Evolutionary conservation across 805 yeast species (phyloP), one percentile per base, ranked within the genome.

Genomic region (Wickerhamomyces chaumierensis): DNA sequence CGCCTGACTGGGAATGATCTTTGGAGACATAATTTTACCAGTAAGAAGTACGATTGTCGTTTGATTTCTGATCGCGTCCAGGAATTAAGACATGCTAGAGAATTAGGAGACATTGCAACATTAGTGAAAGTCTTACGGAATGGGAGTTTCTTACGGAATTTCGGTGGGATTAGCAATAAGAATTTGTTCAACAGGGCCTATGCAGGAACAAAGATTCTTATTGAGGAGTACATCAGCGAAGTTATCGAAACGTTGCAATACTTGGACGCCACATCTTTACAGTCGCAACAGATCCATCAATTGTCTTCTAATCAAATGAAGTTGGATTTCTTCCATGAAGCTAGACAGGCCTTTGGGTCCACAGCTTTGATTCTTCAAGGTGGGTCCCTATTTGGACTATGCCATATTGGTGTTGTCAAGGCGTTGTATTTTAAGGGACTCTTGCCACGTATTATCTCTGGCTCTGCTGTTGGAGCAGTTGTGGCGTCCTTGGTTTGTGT

Each of bases 361-460:
- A 86, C 97, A 0, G 96, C 96, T 0, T 65, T 92, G 40, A 74
- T 90, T 31, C 63, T 92, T 19, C 96, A 92, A 59, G 98, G 98
- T 21, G 97, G 98, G 2, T 82, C 96, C 0, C 62, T 92, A 18
- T 92, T 90, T 62, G 97, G 98, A 0, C 63, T 92, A 44, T 88
- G 95, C 51, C 98, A 92, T 57, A 55, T 92, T 28, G 98, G 98
- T 2, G 95, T 88, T 1, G 83, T 90, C 8, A 81, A 81, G 45
- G 90, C 92, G 0, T 64, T 92, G n/a, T 73, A 80, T 43, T 70
- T 71, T 46, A 77, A 81, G 45, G 80, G 82, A 1, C 61, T 88
- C 31, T 63, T 92, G 37, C 98, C 98, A 0, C 63, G 81, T 33
- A 82, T 92, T 2, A 75, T 90, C 18, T 83, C 90, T 6, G 98